Percentiles rank a stretch among this genome's conserved stretches.
Evolutionary conservation across 495 filamentous ascomycete species (phyloP).

Genomic region (Tuber brumale): DNA sequence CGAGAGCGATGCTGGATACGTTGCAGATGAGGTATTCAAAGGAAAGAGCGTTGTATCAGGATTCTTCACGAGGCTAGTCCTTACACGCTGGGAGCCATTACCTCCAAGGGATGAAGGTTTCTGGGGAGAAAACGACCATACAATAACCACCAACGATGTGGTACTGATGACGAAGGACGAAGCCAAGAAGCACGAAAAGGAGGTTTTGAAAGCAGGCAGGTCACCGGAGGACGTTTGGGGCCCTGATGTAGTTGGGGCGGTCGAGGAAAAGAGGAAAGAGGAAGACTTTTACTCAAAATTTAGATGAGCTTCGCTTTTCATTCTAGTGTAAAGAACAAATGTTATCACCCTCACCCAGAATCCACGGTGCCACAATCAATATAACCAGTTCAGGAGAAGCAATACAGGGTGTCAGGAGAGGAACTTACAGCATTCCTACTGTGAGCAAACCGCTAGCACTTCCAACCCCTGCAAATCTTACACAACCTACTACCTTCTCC

Average conservation of each 20-base stretch:
- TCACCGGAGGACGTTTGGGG: conserved; percentile 66
- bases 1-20: conserved; percentile 70
- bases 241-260: conserved; percentile 54
- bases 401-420: neutral
- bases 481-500: neutral
- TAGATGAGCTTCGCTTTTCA: conserved; percentile 36
- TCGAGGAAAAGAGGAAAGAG: conserved; percentile 58
- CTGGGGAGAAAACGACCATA: conserved; percentile 62
- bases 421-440: neutral
- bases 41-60: conserved; percentile 79
- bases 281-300: conserved; percentile 54
- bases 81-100: conserved; percentile 68
- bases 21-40: conserved; percentile 82
- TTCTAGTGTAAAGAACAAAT: neutral
- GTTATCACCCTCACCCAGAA: neutral
- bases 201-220: conserved; percentile 66
- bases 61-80: conserved; percentile 64
- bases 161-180: conserved; percentile 98
- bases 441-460: neutral
- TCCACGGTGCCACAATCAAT: neutral
- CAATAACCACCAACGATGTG: conserved; percentile 59
- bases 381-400: neutral
- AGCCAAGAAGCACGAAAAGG: conserved; percentile 67
- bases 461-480: neutral
- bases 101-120: conserved; percentile 44